These are phyloP conservation scores for Cladochytrium tenue DNA, from an alignment of 371 early-diverging fungal species.

Conservation along the genomic window DNA sequence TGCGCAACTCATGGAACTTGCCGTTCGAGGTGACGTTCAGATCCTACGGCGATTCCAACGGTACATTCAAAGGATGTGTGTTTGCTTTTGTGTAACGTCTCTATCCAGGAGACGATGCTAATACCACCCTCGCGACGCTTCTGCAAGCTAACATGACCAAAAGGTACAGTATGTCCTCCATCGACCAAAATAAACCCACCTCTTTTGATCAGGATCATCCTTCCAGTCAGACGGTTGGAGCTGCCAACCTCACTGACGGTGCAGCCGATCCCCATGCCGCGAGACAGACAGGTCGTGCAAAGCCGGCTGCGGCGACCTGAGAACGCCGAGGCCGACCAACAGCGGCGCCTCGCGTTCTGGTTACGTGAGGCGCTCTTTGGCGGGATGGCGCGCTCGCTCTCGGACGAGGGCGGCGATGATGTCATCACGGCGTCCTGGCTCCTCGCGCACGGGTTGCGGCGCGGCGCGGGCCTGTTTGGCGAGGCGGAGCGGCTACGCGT, in stretches of 20 bases:
- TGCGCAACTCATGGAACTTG: slow-evolving; percentile 73
- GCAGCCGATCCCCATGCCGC: slow-evolving; percentile 69
- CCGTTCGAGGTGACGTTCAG: slow-evolving; percentile 70
- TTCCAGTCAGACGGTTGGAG: slow-evolving; percentile 68
- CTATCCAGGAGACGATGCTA: slow-evolving; percentile 10
- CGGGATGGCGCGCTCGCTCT: slow-evolving; percentile 28
- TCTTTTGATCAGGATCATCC: slow-evolving; percentile 55
- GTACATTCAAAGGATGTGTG: too few relatives aligned
- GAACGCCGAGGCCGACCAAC: slow-evolving; percentile 52
- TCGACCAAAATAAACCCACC: too few relatives aligned
- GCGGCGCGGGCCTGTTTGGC: slow-evolving; percentile 12
- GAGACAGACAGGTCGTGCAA: slow-evolving; percentile 79
- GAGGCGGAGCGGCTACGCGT: slow-evolving; percentile 5
- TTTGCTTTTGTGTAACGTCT: too few relatives aligned
- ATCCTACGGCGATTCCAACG: slow-evolving; percentile 66
- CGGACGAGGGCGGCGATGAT: slow-evolving; percentile 11
- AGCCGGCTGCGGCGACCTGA: slow-evolving; percentile 56
- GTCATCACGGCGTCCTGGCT: slow-evolving; percentile 6
- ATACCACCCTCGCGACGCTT: slow-evolving; percentile 21
- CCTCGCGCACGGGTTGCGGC: slow-evolving; percentile 1
- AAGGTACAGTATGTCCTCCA: slow-evolving; percentile 33
- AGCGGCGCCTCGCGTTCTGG: slow-evolving; percentile 73
- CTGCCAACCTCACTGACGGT: slow-evolving; percentile 50
- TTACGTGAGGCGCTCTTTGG: slow-evolving; percentile 69
- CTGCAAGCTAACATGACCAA: slow-evolving; percentile 57